These are phyloP conservation scores for Rehmannia glutinosa DNA, from an alignment of 257 asterid species.

Conservation along the genomic window DNA sequence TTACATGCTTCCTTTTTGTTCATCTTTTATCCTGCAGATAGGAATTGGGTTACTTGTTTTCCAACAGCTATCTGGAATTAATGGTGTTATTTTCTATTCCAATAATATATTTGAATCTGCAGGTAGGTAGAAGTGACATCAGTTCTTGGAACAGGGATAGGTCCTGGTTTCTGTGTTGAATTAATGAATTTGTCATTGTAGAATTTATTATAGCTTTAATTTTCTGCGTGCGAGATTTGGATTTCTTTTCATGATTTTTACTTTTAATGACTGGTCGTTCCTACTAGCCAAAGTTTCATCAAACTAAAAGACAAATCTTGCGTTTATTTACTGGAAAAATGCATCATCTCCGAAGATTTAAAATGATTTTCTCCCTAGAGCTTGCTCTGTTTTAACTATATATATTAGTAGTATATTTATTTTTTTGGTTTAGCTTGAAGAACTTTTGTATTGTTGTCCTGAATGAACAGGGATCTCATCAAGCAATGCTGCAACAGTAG, in stretches of 20 bases:
- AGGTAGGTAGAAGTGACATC: conserved; percentile 38
- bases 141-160: no score
- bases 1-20: neutral
- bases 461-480: conserved; percentile 74
- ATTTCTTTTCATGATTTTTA: no score
- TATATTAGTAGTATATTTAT: neutral
- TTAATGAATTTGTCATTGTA: neutral
- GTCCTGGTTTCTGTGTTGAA: no score
- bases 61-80: conserved; percentile 81
- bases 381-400: neutral
- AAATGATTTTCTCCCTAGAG: neutral
- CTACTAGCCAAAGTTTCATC: no score
- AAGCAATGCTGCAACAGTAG: conserved; percentile 73
- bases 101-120: conserved; percentile 75
- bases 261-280: no score
- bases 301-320: no score
- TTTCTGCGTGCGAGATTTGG: no score
- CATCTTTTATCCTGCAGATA: conserved; percentile 39
- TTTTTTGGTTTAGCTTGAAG: neutral
- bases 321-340: no score
- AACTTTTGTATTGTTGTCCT: conserved; percentile 11
- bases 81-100: conserved; percentile 87
- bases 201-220: no score
- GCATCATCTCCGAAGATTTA: no score
- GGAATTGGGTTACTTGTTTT: conserved; percentile 78